Conservation (phyloP, 1,284 basidiomycete species). For the Binderoboletus segoi region DNA sequence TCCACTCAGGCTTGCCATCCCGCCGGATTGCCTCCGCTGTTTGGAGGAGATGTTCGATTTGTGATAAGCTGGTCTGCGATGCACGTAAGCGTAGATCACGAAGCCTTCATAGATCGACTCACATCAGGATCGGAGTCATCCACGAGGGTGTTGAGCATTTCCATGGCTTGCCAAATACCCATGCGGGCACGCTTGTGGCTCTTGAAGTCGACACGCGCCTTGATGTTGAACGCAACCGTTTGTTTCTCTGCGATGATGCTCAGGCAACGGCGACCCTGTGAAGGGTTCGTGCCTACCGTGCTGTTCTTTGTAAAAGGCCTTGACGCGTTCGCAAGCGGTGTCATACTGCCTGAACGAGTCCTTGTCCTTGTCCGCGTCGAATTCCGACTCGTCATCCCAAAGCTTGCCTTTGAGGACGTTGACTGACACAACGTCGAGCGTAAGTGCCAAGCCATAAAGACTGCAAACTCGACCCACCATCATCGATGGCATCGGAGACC, state of each 20-base stretch:
- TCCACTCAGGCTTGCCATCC: slow-evolving; percentile 89
- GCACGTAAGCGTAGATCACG: slow-evolving; percentile 15
- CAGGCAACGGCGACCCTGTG: neutral
- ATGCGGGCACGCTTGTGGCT: slow-evolving; percentile 66
- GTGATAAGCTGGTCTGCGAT: slow-evolving; percentile 69
- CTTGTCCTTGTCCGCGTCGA: slow-evolving; percentile 82
- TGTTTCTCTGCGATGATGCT: slow-evolving; percentile 67
- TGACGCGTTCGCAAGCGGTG: slow-evolving; percentile 84
- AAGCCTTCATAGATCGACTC: slow-evolving; percentile 26
- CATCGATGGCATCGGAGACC: slow-evolving; percentile 76
- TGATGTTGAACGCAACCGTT: slow-evolving; percentile 82
- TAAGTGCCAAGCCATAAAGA: neutral
- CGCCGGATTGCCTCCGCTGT: slow-evolving; percentile 90
- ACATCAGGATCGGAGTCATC: slow-evolving; percentile 90
- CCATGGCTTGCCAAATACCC: slow-evolving; percentile 89
- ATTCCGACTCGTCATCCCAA: slow-evolving; percentile 65
- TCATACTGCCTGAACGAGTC: slow-evolving; percentile 71
- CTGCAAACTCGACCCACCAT: slow-evolving; percentile 48
- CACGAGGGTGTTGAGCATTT: slow-evolving; percentile 84
- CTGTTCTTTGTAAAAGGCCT: slow-evolving; percentile 86
- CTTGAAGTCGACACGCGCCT: slow-evolving; percentile 74
- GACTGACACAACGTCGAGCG: slow-evolving; percentile 42
- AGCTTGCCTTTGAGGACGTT: slow-evolving; percentile 63
- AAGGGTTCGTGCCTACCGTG: slow-evolving; percentile 54
- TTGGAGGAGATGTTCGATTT: slow-evolving; percentile 90